Percentiles rank a stretch among this genome's conserved stretches.
Evolutionary conservation across 2,329 filamentous ascomycete species (phyloP).

Genomic region (Penicillium frequentans): DNA sequence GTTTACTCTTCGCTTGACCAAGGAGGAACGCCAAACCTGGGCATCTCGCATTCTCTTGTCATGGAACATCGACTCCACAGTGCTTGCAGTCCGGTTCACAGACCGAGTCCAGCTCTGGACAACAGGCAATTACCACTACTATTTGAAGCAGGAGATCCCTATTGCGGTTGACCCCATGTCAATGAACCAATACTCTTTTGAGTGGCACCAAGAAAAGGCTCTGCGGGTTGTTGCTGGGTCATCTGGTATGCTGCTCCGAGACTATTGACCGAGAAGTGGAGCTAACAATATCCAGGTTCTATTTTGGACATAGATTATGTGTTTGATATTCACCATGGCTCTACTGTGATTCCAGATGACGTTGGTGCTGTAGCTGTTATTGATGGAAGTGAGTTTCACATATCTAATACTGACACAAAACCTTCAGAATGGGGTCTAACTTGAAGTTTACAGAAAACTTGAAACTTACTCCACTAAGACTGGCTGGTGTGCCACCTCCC

Average conservation of each 20-base stretch:
- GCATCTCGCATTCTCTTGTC: slow-evolving; percentile 64
- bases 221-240: slow-evolving; percentile 64
- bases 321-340: slow-evolving; percentile 67
- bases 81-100: slow-evolving; percentile 75
- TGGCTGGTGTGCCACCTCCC: slow-evolving; percentile 85
- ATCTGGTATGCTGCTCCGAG: slow-evolving; percentile 36
- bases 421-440: slow-evolving; percentile 11
- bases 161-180: slow-evolving; percentile 33
- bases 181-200: slow-evolving; percentile 31
- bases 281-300: neutral
- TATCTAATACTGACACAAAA: neutral
- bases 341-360: slow-evolving; percentile 70
- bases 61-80: slow-evolving; percentile 92
- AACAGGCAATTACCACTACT: slow-evolving; percentile 97
- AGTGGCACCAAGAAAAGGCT: slow-evolving; percentile 85
- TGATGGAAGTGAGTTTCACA: slow-evolving; percentile 65
- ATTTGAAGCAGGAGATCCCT: slow-evolving; percentile 85
- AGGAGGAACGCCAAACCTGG: slow-evolving; percentile 57
- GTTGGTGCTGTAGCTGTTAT: slow-evolving; percentile 78
- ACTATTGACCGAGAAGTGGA: slow-evolving; percentile 10
- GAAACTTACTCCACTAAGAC: slow-evolving; percentile 81
- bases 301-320: slow-evolving; percentile 58
- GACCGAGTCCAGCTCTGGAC: slow-evolving; percentile 91
- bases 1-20: slow-evolving; percentile 72
- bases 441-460: slow-evolving; percentile 50